A percentile compares a stretch with the other conserved stretches of the same genome.
phyloP scores from a whole-genome alignment of 139 green algal species.

The Micractinium sp. region DNA sequence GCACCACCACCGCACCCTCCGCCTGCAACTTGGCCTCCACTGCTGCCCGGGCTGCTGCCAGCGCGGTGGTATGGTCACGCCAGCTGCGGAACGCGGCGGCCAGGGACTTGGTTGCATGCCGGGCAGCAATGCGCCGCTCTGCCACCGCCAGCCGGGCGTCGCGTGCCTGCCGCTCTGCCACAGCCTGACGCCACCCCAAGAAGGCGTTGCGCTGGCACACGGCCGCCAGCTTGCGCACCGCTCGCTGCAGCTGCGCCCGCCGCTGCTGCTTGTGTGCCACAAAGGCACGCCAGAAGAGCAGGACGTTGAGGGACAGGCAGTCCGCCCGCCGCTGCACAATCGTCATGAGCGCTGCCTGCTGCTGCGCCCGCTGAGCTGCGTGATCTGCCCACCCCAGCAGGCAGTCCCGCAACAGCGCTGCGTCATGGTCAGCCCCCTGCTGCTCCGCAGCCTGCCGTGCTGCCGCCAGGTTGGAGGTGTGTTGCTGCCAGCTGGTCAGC shows the following conservation, averaged over 20 bases:
- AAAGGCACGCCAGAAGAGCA: slow-evolving; percentile 16
- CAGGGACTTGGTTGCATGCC: background rate
- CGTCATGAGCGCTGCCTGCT: slow-evolving; percentile 7
- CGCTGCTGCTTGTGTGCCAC: background rate
- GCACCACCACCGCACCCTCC: slow-evolving; percentile 1
- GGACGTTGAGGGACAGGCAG: background rate
- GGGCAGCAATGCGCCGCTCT: background rate
- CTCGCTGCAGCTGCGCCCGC: slow-evolving; percentile 16
- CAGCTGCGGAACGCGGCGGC: background rate
- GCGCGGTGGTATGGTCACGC: background rate
- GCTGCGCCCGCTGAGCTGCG: background rate
- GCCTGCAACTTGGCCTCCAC: slow-evolving; percentile 21
- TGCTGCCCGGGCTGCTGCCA: background rate
- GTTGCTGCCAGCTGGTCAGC: slow-evolving; percentile 39
- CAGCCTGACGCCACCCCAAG: slow-evolving; percentile 10
- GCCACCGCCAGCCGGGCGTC: background rate
- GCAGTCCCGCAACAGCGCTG: background rate
- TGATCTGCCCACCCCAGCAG: slow-evolving; percentile 7
- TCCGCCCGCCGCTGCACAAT: slow-evolving; percentile 26
- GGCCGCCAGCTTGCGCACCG: background rate
- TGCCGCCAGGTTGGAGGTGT: slow-evolving; percentile 3
- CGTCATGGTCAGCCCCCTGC: background rate
- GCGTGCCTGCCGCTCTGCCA: background rate
- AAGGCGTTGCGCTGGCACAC: background rate
- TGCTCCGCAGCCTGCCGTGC: slow-evolving; percentile 25